Conservation (phyloP, 768 basidiomycete genomes). For the Naematelia encephala region DNA sequence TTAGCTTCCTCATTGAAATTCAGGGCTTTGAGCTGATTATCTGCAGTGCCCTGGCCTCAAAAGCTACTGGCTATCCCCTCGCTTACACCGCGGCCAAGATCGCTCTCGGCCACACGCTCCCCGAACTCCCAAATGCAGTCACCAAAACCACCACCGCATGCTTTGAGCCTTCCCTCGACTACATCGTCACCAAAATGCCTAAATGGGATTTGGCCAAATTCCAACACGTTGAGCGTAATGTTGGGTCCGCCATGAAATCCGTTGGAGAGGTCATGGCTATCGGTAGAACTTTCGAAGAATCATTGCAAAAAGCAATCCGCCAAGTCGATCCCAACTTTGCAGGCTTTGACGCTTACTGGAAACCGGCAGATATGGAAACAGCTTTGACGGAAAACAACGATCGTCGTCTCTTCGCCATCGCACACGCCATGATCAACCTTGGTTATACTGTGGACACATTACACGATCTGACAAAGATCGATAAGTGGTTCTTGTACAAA, state of each 20-base stretch:
- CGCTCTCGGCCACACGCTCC: slow-evolving; percentile 93
- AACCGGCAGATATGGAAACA: slow-evolving; percentile 76
- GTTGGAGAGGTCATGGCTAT: slow-evolving; percentile 99
- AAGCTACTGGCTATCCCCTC: slow-evolving; percentile 97
- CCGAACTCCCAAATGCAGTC: slow-evolving; percentile 96
- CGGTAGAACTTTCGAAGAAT: slow-evolving; percentile 97
- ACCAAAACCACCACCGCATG: slow-evolving; percentile 99
- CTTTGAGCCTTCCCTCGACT: slow-evolving; percentile 97
- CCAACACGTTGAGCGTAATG: slow-evolving; percentile 84
- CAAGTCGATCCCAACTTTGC: slow-evolving; percentile 96
- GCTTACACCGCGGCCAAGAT: slow-evolving; percentile 99
- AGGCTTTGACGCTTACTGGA: slow-evolving; percentile 92
- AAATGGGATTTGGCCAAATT: slow-evolving; percentile 99
- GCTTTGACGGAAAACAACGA: slow-evolving; percentile 84
- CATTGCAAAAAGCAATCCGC: slow-evolving; percentile 94
- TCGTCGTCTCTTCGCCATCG: slow-evolving; percentile 92
- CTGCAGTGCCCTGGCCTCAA: slow-evolving; percentile 84
- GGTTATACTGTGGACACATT: slow-evolving; percentile 83
- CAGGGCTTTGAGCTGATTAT: neutral
- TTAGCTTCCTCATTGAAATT: slow-evolving; percentile 41
- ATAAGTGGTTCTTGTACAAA: slow-evolving; percentile 99
- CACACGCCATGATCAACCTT: slow-evolving; percentile 94
- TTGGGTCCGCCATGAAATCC: slow-evolving; percentile 98
- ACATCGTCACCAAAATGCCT: slow-evolving; percentile 99
- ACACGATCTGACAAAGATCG: slow-evolving; percentile 95